Percentiles rank a stretch among this genome's conserved stretches.
phyloP scores from a whole-genome alignment of 305 asterid genomes.

The Fraxinus xanthoxyloides region DNA sequence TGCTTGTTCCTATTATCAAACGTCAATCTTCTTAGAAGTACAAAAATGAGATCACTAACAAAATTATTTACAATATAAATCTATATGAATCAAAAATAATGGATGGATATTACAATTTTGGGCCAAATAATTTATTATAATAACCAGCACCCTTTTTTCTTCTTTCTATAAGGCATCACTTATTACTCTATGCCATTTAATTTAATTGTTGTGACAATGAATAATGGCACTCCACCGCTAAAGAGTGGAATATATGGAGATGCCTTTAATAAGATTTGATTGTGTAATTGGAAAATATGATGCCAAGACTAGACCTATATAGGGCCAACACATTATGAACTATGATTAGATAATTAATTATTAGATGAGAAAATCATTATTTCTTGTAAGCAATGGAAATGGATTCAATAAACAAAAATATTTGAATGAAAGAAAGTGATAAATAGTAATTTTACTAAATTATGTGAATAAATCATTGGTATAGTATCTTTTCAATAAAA shows the following conservation, averaged over 20 bases:
- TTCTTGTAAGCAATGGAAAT: background rate
- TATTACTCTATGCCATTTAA: background rate
- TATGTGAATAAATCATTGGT: too few species aligned
- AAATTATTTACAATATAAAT: background rate
- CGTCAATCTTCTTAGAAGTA: background rate
- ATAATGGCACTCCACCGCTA: background rate
- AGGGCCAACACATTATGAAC: constrained; percentile 22
- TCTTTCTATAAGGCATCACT: background rate
- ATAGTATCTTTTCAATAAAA: background rate
- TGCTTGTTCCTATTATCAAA: background rate
- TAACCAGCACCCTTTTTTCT: background rate
- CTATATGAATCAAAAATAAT: background rate
- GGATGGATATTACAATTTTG: background rate
- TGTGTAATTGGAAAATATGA: background rate
- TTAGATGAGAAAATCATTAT: constrained; percentile 4
- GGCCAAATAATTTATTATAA: background rate
- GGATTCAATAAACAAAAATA: background rate
- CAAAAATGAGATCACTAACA: background rate
- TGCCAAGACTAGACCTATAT: background rate
- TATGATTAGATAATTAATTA: constrained; percentile 21
- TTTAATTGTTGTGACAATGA: background rate
- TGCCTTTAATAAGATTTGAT: background rate
- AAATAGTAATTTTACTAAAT: background rate
- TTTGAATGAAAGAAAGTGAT: background rate
- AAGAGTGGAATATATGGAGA: background rate